Percentiles rank a stretch among this genome's conserved stretches.
Evolutionary conservation across 495 filamentous ascomycete species (phyloP).

Genomic region (Penicillium coprophilum): DNA sequence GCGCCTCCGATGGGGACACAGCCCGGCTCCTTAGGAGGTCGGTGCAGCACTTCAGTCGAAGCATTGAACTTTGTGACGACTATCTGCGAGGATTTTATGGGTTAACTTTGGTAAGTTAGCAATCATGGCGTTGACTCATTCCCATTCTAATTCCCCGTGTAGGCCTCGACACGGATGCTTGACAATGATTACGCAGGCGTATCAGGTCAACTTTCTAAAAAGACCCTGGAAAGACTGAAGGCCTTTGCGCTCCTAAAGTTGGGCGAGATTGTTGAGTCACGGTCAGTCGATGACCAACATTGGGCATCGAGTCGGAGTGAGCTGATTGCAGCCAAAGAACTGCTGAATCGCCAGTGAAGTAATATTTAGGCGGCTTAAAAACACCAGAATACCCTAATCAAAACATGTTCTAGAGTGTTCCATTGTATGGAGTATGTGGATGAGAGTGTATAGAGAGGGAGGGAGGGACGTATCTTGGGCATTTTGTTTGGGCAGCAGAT

Average conservation of each 20-base stretch:
- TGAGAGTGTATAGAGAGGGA: background rate
- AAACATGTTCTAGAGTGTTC: conserved; percentile 1
- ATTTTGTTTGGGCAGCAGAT: conserved; percentile 25
- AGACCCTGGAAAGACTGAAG: conserved; percentile 66
- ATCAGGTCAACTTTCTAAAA: conserved; percentile 33
- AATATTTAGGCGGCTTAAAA: conserved; percentile 1
- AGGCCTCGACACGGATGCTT: conserved; percentile 27
- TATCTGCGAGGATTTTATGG: conserved; percentile 94
- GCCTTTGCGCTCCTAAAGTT: conserved; percentile 71
- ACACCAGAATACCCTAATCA: conserved; percentile 4
- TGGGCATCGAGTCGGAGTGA: conserved; percentile 74
- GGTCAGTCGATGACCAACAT: conserved; percentile 53
- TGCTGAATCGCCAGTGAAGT: conserved; percentile 52
- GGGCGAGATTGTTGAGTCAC: conserved; percentile 68
- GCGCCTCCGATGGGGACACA: conserved; percentile 47
- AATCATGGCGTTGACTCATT: background rate
- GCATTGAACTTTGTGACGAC: conserved; percentile 88
- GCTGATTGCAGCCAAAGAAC: conserved; percentile 70
- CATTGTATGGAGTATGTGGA: background rate
- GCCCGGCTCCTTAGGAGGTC: conserved; percentile 63
- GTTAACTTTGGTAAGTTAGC: conserved; percentile 65
- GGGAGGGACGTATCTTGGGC: conserved; percentile 24
- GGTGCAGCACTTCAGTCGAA: conserved; percentile 79
- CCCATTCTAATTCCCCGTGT: background rate
- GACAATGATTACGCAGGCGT: conserved; percentile 13